Evolutionary conservation across 1,284 basidiomycete genomes (phyloP).

Genomic region (Rhizoctonia solani): DNA sequence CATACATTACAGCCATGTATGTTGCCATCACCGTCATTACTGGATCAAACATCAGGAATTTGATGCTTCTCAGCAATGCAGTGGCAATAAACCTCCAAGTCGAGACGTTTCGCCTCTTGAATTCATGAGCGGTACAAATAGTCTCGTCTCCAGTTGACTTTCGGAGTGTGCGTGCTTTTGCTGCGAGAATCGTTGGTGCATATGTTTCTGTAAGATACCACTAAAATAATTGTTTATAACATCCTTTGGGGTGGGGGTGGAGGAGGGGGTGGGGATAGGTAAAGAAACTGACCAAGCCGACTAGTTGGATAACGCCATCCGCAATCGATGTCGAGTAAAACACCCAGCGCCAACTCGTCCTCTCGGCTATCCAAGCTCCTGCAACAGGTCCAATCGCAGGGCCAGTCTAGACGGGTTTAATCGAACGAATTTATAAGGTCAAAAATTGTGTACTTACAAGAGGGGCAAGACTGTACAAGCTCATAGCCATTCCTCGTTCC

Average conservation of each 20-base stretch:
- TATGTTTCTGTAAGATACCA: slow-evolving; percentile 47
- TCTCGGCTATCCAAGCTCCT: slow-evolving; percentile 40
- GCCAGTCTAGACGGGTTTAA: not conserved
- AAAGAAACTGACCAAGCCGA: slow-evolving; percentile 30
- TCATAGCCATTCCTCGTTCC: slow-evolving; percentile 43
- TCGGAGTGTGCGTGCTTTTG: slow-evolving; percentile 44
- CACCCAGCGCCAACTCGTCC: slow-evolving; percentile 43
- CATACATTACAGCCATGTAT: slow-evolving; percentile 44
- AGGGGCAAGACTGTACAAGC: slow-evolving; percentile 36
- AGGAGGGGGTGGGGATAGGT: too few relatives aligned
- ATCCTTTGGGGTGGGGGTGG: too few relatives aligned
- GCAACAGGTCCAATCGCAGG: slow-evolving; percentile 35
- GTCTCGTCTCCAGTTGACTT: slow-evolving; percentile 42
- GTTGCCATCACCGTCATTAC: slow-evolving; percentile 43
- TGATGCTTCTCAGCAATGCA: slow-evolving; percentile 45
- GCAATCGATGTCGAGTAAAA: slow-evolving; percentile 42
- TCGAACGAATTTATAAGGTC: not conserved
- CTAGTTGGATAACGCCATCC: slow-evolving; percentile 37
- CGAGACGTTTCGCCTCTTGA: slow-evolving; percentile 12
- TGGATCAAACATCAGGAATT: slow-evolving; percentile 46
- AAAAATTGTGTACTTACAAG: not conserved
- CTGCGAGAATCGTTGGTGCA: slow-evolving; percentile 45
- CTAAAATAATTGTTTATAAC: slow-evolving; percentile 38
- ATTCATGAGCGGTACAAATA: slow-evolving; percentile 14
- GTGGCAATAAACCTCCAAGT: slow-evolving; percentile 18